Base-by-base conservation (phyloP, 1,284 basidiomycete genomes). In the Ustilago sp. region DNA sequence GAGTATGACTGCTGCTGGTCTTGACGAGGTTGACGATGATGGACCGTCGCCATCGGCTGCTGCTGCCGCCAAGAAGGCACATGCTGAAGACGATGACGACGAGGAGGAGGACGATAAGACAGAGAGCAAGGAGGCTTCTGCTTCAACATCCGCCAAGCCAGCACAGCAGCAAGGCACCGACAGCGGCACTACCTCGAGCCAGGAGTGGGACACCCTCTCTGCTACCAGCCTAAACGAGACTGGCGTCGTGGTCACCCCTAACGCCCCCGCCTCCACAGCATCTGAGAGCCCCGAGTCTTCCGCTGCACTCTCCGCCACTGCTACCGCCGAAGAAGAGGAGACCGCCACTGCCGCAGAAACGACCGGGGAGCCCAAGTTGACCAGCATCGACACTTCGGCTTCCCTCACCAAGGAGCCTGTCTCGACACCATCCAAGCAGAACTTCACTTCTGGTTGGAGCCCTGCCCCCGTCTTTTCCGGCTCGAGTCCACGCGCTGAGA, bases 11-110 rank as follows among this genome's bases (percentile, higher is more conserved):
- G 68, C 69, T 31, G 71, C 63, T 5, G 65, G 64, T 48, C 67
- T 82, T 13, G 78, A 82, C 50, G 79, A 80, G 55, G 73, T 80
- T 12, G 80, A 82, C 41, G 76, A 79, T 19, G 77, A 72, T 32
- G 69, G 52, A 3, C 69, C 69, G 38, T 61, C 72, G 17, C 52
- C 59, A 32, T 41, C 41, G 12, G 52, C 62, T 31, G 57, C 68
- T 13, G 52, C 63, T 17, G 38, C 59, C 31, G 38, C 12, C 5
- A 34, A 45, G 35, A 56, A 41, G 11, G 51, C 59, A 6, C 56
- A 47, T 2, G 45, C 52, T 23, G 54, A 48, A 11, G 36, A 59
- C 4, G 34, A 60, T 7, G 43, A 58, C 11, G 60, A 68, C 7
- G 50, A 62, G 17, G 53, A 53, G 19, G 52, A 59, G n/a, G 45